These are phyloP conservation scores for Narthecium ossifragum DNA, from an alignment of 106 monocot species.

Conservation along the genomic window DNA sequence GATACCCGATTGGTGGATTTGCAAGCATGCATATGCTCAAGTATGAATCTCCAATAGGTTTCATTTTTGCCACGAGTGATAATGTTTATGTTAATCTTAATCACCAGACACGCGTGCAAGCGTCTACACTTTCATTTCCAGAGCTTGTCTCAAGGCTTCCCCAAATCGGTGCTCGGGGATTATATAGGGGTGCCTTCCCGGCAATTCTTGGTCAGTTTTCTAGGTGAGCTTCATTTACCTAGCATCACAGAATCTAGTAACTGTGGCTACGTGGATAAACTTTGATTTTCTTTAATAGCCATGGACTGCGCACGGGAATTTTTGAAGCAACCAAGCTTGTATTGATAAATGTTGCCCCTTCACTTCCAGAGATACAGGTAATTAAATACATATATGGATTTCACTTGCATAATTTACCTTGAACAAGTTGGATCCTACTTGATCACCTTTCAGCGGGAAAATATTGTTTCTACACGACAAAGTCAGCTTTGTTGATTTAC, in stretches of 20 bases:
- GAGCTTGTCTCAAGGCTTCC: conserved; percentile 85
- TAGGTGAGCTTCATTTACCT: conserved; percentile 38
- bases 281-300: conserved; percentile 35
- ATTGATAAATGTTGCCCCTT: conserved; percentile 80
- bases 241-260: background rate
- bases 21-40: no score
- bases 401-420: no score
- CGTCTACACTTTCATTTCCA: conserved; percentile 96
- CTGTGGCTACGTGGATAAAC: background rate
- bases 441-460: no score
- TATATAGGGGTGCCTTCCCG: conserved; percentile 92
- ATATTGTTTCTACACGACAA: no score
- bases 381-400: no score
- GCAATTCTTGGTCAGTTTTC: conserved; percentile 98
- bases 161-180: conserved; percentile 76
- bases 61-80: no score
- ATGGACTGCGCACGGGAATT: conserved; percentile 93
- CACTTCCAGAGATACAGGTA: conserved; percentile 95
- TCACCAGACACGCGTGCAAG: conserved; percentile 92
- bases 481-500: no score
- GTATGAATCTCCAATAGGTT: no score
- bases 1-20: no score
- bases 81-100: no score
- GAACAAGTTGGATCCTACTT: no score
- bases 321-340: conserved; percentile 98